Evolutionary conservation across 2,329 filamentous ascomycete species (phyloP).

Genomic region (Cadophora sp.): DNA sequence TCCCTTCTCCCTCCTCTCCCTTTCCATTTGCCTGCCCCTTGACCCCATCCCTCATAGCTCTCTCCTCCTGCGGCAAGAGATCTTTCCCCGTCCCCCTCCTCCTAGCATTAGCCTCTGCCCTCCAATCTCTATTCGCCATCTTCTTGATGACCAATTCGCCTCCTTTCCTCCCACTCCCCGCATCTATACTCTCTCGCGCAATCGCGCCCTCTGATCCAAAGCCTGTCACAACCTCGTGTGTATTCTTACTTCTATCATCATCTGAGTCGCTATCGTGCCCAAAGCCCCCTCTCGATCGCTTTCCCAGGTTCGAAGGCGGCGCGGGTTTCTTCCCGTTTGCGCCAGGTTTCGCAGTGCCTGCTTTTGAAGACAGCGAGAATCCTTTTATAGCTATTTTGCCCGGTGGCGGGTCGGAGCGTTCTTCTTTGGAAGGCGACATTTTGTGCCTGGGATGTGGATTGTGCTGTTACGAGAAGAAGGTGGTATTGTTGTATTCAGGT

Average conservation of each 20-base stretch:
- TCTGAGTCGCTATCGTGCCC: conserved; percentile 67
- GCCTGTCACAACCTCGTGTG: conserved; percentile 56
- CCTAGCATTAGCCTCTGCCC: conserved; percentile 54
- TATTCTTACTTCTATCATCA: conserved; percentile 46
- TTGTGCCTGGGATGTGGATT: background rate
- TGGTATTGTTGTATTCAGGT: background rate
- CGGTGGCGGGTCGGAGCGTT: conserved; percentile 26
- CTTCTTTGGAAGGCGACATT: conserved; percentile 40
- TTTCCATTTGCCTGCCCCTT: conserved; percentile 37
- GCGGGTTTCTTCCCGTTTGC: conserved; percentile 34
- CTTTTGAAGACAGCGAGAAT: conserved; percentile 48
- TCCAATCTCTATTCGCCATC: conserved; percentile 68
- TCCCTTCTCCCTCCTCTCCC: conserved; percentile 43
- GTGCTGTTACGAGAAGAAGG: background rate
- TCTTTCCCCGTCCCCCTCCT: conserved; percentile 54
- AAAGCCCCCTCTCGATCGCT: conserved; percentile 50
- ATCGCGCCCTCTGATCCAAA: conserved; percentile 56
- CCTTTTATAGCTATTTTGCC: conserved; percentile 46
- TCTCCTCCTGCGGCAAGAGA: conserved; percentile 59
- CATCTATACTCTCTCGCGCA: conserved; percentile 36
- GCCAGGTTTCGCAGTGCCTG: conserved; percentile 34
- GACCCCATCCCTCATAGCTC: conserved; percentile 34
- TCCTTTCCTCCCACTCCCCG: conserved; percentile 37
- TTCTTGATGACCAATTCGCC: conserved; percentile 61
- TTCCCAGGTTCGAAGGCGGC: conserved; percentile 45